Evolutionary conservation across 2,329 filamentous ascomycete genomes (phyloP), one percentile per base, ranked within the genome.

Genomic region (Claviceps capensis): DNA sequence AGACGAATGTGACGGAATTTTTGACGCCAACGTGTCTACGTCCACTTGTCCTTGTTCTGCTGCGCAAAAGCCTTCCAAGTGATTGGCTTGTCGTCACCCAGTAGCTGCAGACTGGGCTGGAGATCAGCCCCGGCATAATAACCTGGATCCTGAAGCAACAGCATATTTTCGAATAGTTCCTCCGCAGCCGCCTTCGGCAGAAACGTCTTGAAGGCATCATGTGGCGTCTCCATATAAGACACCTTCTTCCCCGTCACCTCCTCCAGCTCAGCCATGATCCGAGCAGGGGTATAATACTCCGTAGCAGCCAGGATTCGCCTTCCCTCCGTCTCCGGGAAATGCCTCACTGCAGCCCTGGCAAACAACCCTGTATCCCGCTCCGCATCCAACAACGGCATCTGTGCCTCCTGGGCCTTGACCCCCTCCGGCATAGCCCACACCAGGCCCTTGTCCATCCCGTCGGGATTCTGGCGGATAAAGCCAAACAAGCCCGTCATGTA

Each of bases 401-500:
- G 57, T 1, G 65, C 61, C 38, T 62, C 65, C 7, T 67, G 55
- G 1, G 62, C 55, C 3, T 65, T 48, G 22, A 62, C 57, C 26
- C 54, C 52, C 40, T 51, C 50, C 5, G 66, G 67, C 11, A 66
- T 55, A 2, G 57, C 45, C 22, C 66, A 53, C 1, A 54, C 53
- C 49, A 61, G 67, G 53, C 62, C 52, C n/a, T 61, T 61, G 44
- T 65, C 63, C 0, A 61, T 61, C 1, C 19, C 41, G 4, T 23
- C 19, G 5, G 41, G 41, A 13, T 57, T 55, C 55, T 65, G 64
- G 16, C 57, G 54, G 7, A 67, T 61, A 36, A 61, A 59, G 1
- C 50, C 51, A 1, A 62, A 54, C 14, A 68, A 51, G 54, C 79
- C 80, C 53, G 74, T 70, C 73, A 81, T 79, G 58, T 79, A 83